Evolutionary conservation across 2,329 filamentous ascomycete genomes (phyloP).

Genomic region (Neonectria coccinea): DNA sequence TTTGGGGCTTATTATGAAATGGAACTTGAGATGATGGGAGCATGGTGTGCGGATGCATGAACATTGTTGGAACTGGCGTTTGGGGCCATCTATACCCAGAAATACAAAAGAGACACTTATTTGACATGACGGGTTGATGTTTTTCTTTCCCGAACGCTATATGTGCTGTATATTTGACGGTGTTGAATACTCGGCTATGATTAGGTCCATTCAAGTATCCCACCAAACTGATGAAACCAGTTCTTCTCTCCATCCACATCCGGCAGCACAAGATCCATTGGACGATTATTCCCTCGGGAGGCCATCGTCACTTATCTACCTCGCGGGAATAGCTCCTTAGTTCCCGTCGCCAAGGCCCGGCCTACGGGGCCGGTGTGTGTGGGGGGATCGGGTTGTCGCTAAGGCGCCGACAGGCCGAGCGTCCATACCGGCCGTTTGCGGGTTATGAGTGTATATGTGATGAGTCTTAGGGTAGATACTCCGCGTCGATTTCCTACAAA

Average conservation of each 20-base stretch:
- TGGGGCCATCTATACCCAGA: slow-evolving; percentile 9
- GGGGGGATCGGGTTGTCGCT: slow-evolving; percentile 18
- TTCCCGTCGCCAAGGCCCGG: slow-evolving; percentile 14
- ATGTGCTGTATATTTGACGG: neutral
- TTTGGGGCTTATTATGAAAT: neutral
- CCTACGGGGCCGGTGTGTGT: neutral
- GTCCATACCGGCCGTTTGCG: neutral
- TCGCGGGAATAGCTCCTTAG: slow-evolving; percentile 7
- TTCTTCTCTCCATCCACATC: neutral
- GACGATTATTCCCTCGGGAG: neutral
- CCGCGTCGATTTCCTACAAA: neutral
- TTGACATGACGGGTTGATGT: neutral
- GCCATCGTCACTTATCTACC: neutral
- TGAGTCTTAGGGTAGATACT: neutral
- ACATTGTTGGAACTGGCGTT: slow-evolving; percentile 18
- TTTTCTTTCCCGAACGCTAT: too few relatives aligned
- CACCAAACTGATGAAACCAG: too few relatives aligned
- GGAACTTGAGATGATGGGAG: neutral
- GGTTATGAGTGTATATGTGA: too few relatives aligned
- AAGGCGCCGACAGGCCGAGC: slow-evolving; percentile 1
- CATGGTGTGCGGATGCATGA: slow-evolving; percentile 13
- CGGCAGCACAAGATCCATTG: neutral
- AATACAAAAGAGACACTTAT: neutral
- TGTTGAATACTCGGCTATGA: neutral
- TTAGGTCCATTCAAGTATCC: neutral